A percentile compares a stretch with the other conserved stretches of the same genome.
phyloP scores from a whole-genome alignment of 1,139 yeast genomes.

The Candida glucosophila region DNA sequence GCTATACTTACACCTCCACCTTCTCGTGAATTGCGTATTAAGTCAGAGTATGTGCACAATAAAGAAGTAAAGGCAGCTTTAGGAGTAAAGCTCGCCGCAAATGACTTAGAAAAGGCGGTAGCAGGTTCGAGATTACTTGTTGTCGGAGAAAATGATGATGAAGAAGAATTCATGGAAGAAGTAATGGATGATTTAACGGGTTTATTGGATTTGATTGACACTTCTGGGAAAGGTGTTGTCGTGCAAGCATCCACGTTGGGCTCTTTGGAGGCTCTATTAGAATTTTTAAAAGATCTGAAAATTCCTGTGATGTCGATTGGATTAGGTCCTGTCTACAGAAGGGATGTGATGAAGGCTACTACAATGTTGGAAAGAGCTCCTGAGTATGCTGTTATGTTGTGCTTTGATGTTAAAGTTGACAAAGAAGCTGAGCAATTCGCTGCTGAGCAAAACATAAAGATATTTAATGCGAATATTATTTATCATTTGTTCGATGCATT shows the following conservation, averaged over 20 bases:
- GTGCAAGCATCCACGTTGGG: slow-evolving; percentile 98
- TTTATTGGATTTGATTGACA: slow-evolving; percentile 86
- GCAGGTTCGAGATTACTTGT: slow-evolving; percentile 96
- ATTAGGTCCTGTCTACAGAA: slow-evolving; percentile 93
- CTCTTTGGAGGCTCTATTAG: slow-evolving; percentile 92
- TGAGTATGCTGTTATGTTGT: slow-evolving; percentile 91
- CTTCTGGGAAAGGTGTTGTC: slow-evolving; percentile 91
- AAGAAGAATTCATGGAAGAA: slow-evolving; percentile 94
- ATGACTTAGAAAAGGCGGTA: slow-evolving; percentile 95
- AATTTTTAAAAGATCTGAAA: slow-evolving; percentile 96
- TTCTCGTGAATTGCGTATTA: slow-evolving; percentile 88
- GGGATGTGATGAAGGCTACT: slow-evolving; percentile 96
- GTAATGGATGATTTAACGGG: slow-evolving; percentile 99
- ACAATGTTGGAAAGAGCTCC: slow-evolving; percentile 97
- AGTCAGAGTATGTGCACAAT: slow-evolving; percentile 89
- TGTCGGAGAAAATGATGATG: slow-evolving; percentile 96
- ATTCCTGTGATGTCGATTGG: slow-evolving; percentile 98
- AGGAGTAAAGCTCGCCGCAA: slow-evolving; percentile 98
- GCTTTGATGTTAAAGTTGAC: slow-evolving; percentile 95
- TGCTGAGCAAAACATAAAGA: slow-evolving; percentile 79
- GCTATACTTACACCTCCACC: slow-evolving; percentile 98
- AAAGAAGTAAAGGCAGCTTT: slow-evolving; percentile 98
- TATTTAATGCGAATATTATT: slow-evolving; percentile 92
- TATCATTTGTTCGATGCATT: slow-evolving; percentile 94
- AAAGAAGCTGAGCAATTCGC: slow-evolving; percentile 98